Percentiles rank a stretch among this genome's conserved stretches.
Conservation (phyloP, 257 asterid genomes). For the Solanum bukasovii region DNA sequence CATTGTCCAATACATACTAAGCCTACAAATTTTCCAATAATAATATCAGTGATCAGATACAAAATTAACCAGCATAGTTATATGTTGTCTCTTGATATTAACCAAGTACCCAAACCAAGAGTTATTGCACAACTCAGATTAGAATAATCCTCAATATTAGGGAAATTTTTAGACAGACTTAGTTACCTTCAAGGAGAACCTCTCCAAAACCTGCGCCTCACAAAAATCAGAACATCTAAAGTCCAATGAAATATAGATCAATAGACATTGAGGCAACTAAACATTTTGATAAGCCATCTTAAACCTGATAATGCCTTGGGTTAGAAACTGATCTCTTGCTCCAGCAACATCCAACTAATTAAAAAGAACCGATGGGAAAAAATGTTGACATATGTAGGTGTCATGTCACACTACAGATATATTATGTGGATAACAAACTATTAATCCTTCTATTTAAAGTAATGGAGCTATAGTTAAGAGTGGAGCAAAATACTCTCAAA, state of each 20-base stretch:
- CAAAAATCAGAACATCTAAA: background rate
- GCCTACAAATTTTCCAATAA: slow-evolving; percentile 3
- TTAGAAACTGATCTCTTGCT: background rate
- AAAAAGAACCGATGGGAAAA: background rate
- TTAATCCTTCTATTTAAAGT: background rate
- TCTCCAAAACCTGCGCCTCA: slow-evolving; percentile 1
- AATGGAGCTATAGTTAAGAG: background rate
- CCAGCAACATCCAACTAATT: background rate
- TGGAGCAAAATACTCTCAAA: background rate
- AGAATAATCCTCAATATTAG: background rate
- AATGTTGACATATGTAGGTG: background rate
- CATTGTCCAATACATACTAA: background rate
- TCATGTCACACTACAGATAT: background rate
- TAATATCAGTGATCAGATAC: background rate
- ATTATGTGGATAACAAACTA: background rate
- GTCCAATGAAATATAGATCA: background rate
- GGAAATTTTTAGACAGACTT: background rate
- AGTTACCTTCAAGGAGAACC: background rate
- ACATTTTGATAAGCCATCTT: background rate
- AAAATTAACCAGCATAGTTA: background rate
- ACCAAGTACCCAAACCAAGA: background rate
- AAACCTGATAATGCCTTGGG: background rate
- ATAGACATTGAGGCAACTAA: background rate
- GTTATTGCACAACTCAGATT: background rate
- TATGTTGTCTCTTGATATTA: background rate